Base-by-base conservation (phyloP, 768 basidiomycete genomes). In the Boletus fagicola region DNA sequence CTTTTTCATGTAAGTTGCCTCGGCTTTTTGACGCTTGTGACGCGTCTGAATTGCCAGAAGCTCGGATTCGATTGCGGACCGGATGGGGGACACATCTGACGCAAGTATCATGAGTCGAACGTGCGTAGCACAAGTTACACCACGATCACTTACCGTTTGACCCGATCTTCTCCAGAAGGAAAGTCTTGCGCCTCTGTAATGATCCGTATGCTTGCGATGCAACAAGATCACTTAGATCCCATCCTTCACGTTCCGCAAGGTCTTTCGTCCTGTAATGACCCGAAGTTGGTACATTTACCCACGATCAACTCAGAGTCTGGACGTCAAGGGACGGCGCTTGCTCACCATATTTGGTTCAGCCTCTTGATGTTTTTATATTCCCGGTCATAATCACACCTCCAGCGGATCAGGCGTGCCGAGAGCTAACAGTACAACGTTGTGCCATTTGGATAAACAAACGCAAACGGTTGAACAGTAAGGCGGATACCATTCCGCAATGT, bases 161-260 rank as follows among this genome's bases (percentile, higher is more conserved):
- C 1, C 54, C 61, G 16, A 85, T 65, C 2, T 35, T 8, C 56
- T 86, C 81, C 2, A 81, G 47, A 15, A 76, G 62, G 5, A 58
- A 70, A 26, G 57, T 75, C 65, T 78, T 80, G 38, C 67, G 62
- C 2, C 71, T 60, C 51, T 74, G 70, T 22, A 83, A 65, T 7
- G 64, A 43, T 2, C 75, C 74, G 63, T 77, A 86, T 3, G 75
- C 57, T 3, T 71, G 72, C 4, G 73, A 69, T 13, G 70, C 69
- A 35, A 79, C 33, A 24, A 87, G 67, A 58, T 83, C 77, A 26
- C 58, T 61, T 15, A 69, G 62, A 1, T 72, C 56, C 76, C 80
- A 85, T 7, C 82, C 82, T 58, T 78, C 64, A 4, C 46, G n/a
- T 0, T 45, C 13, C 0, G 80, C 80, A 28, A 77, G 60, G 0